phyloP scores from a whole-genome alignment of 1,139 yeast species.

The Yamadazyma sp. region DNA sequence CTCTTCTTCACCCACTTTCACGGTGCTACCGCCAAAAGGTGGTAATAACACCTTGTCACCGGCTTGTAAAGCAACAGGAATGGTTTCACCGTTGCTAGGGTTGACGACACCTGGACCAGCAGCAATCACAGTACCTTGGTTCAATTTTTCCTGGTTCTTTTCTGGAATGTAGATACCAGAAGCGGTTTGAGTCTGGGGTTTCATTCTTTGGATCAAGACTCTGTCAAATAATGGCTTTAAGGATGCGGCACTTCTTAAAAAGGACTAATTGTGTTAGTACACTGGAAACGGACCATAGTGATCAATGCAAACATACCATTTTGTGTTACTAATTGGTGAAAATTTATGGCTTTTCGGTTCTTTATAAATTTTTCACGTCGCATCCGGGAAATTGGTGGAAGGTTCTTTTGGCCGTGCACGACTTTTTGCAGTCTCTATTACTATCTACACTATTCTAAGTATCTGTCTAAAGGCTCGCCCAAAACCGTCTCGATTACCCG shows the following conservation, averaged over 20 bases:
- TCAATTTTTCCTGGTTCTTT: constrained; percentile 90
- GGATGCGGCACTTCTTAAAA: constrained; percentile 82
- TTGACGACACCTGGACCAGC: constrained; percentile 81
- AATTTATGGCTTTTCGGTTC: not conserved
- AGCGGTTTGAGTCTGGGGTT: constrained; percentile 90
- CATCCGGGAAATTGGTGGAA: constrained; percentile 10
- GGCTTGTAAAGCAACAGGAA: constrained; percentile 71
- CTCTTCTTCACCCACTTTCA: constrained; percentile 84
- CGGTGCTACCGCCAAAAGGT: constrained; percentile 80
- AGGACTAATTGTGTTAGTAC: constrained; percentile 36
- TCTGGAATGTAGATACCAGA: constrained; percentile 96
- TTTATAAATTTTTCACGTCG: constrained; percentile 6
- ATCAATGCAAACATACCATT: constrained; percentile 24
- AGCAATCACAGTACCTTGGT: constrained; percentile 77
- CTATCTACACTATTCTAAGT: constrained; percentile 52
- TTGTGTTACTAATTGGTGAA: constrained; percentile 4
- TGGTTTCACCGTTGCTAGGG: constrained; percentile 60
- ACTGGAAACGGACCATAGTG: too few relatives aligned
- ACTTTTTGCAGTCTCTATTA: too few relatives aligned
- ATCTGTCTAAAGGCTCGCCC: constrained; percentile 93
- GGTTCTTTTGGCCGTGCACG: constrained; percentile 13
- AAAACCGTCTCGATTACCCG: constrained; percentile 87
- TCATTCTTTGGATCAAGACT: constrained; percentile 89
- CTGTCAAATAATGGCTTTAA: constrained; percentile 94
- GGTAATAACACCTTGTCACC: constrained; percentile 96